Evolutionary conservation across 495 filamentous ascomycete genomes (phyloP).

Genomic region (Neurospora sp.): DNA sequence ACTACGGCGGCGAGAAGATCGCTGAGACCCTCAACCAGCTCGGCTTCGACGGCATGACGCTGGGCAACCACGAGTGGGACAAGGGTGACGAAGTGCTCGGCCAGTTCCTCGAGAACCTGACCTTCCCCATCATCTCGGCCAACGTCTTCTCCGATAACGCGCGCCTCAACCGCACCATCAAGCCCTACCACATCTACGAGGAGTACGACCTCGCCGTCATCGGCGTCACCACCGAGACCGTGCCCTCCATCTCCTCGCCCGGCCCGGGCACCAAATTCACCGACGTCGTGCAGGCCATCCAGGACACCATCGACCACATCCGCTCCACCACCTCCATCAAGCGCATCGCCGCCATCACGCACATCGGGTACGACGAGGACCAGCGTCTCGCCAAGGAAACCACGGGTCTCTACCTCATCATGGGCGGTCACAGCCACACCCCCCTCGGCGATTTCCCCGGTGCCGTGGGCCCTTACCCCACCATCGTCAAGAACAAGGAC

Average conservation of each 20-base stretch:
- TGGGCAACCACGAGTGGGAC: constrained; percentile 53
- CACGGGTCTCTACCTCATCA: constrained; percentile 44
- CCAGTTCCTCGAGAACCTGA: constrained; percentile 44
- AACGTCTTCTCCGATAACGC: constrained; percentile 43
- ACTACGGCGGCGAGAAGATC: constrained; percentile 52
- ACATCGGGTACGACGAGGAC: constrained; percentile 50
- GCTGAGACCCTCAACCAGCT: constrained; percentile 50
- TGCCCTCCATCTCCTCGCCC: constrained; percentile 40
- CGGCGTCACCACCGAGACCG: constrained; percentile 46
- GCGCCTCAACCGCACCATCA: constrained; percentile 41
- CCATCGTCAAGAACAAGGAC: constrained; percentile 42
- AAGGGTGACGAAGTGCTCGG: constrained; percentile 39
- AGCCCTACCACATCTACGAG: constrained; percentile 47
- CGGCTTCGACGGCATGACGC: constrained; percentile 48
- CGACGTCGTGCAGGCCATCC: constrained; percentile 37
- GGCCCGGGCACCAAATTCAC: constrained; percentile 41
- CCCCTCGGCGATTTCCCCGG: constrained; percentile 40
- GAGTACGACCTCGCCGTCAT: constrained; percentile 45
- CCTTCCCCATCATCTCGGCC: constrained; percentile 46
- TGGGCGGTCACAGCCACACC: constrained; percentile 52
- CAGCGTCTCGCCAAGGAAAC: constrained; percentile 40
- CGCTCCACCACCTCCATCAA: constrained; percentile 37
- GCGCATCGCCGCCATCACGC: constrained; percentile 46
- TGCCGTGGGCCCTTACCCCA: constrained; percentile 45
- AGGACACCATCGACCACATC: constrained; percentile 44